These are phyloP conservation scores for Alternaria triticina DNA, from an alignment of 2,329 filamentous ascomycete species.

Conservation along the genomic window DNA sequence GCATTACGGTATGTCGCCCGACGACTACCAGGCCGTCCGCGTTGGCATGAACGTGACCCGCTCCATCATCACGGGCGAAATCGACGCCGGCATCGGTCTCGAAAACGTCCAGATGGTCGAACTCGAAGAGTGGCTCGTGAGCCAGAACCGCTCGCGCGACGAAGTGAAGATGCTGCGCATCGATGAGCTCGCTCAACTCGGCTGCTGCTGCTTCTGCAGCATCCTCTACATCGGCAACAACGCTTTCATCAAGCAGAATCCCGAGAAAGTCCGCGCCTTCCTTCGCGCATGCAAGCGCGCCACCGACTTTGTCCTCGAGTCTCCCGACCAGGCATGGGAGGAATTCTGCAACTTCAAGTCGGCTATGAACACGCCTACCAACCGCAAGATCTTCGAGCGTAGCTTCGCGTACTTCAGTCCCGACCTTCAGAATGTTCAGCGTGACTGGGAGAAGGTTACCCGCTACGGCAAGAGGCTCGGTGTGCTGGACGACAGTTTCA, in stretches of 20 bases:
- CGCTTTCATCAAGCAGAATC: constrained; percentile 68
- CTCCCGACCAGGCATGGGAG: constrained; percentile 68
- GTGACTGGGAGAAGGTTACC: constrained; percentile 81
- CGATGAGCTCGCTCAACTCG: constrained; percentile 78
- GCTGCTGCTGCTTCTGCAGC: constrained; percentile 84
- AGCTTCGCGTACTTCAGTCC: constrained; percentile 78
- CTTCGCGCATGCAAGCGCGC: constrained; percentile 76
- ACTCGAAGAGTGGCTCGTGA: constrained; percentile 74
- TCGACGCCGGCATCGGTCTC: constrained; percentile 77
- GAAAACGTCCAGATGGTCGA: constrained; percentile 87
- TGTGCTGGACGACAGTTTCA: constrained; percentile 68
- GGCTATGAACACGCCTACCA: constrained; percentile 69
- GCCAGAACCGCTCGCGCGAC: constrained; percentile 65
- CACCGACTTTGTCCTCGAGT: constrained; percentile 72
- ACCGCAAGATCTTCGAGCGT: constrained; percentile 81
- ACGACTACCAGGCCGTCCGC: constrained; percentile 77
- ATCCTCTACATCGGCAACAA: constrained; percentile 84
- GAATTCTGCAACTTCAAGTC: constrained; percentile 77
- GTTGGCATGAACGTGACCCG: constrained; percentile 84
- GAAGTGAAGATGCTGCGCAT: constrained; percentile 84
- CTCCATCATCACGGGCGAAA: constrained; percentile 74
- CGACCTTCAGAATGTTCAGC: constrained; percentile 74
- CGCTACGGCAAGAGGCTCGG: constrained; percentile 76
- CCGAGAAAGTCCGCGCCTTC: constrained; percentile 70
- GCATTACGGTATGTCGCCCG: constrained; percentile 75